Evolutionary conservation across 208 protist species (phyloP), one percentile per base, ranked within the genome.

Genomic region (Crithidia bombi): DNA sequence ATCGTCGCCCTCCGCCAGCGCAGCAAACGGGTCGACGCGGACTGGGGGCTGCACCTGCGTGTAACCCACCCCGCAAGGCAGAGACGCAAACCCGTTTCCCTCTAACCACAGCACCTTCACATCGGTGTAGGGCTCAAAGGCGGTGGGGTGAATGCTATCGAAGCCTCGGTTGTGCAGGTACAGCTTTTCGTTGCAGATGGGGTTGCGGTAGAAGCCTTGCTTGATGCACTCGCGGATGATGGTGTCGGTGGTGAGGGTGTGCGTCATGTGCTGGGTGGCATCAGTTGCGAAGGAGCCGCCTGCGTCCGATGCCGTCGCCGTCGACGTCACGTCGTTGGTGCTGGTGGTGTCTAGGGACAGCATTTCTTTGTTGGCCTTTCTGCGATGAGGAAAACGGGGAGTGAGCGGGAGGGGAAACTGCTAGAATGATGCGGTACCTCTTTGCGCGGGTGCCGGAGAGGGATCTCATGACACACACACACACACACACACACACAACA

Each of bases 121-220:
- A 56, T 95, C 91, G 1, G 86, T 92, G 82, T 96, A 96, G 1
- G 73, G 81, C 23, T 87, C 83, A 70, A 96, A 93, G 15, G 91
- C 91, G 43, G 63, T 74, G n/a, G 82, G 73, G 17, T 94, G 85
- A 47, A 98, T 94, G 56, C 64, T 78, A 46, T 85, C 77, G 61
- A 94, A 98, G 14, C 92, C 90, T 63, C 97, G 95, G 69, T 91
- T 87, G 72, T 98, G 97, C 19, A 98, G 72, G 62, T 98, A 98
- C 9, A 98, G 79, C 52, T 86, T 97, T 21, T 98, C 96, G 76
- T 98, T 98, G 69, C 96, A 95, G 38, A 90, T 62, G 3, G 94
- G 94, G 55, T 96, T 98, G 35, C 80, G 76, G 69, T 98, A 98
- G 41, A 90, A 87, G 5, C 93, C 83, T 17, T 91, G 83, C 19